A percentile compares a stretch with the other conserved stretches of the same genome.
phyloP scores from a whole-genome alignment of 768 basidiomycete genomes.

The Phylloporus sp. region DNA sequence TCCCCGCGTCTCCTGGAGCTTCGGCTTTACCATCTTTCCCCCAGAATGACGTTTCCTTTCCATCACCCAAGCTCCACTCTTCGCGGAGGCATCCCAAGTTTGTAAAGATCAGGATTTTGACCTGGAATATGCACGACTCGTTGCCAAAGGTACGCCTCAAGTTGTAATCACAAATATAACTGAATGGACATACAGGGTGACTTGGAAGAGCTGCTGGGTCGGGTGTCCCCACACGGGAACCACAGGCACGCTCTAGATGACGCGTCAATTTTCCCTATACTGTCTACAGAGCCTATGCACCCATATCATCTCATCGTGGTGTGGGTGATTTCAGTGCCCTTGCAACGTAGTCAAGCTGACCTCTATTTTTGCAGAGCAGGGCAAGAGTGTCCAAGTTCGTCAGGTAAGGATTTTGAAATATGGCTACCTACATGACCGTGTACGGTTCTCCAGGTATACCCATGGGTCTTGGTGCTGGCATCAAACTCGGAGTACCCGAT shows the following conservation, averaged over 20 bases:
- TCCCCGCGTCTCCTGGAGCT: slow-evolving; percentile 37
- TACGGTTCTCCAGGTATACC: slow-evolving; percentile 53
- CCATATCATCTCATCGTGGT: slow-evolving; percentile 77
- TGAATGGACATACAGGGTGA: slow-evolving; percentile 50
- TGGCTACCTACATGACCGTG: neutral
- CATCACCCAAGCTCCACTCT: slow-evolving; percentile 18
- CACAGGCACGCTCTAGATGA: slow-evolving; percentile 32
- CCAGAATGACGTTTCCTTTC: slow-evolving; percentile 20
- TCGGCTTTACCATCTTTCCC: slow-evolving; percentile 15
- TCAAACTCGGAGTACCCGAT: slow-evolving; percentile 60
- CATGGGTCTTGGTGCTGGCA: slow-evolving; percentile 71
- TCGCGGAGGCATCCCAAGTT: slow-evolving; percentile 34
- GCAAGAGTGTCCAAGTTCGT: slow-evolving; percentile 78
- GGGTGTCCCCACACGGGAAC: slow-evolving; percentile 38
- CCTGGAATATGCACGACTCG: slow-evolving; percentile 87
- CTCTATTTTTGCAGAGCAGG: slow-evolving; percentile 49
- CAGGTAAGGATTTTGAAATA: slow-evolving; percentile 39
- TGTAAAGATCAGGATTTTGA: slow-evolving; percentile 64
- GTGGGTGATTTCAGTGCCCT: slow-evolving; percentile 38
- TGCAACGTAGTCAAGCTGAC: slow-evolving; percentile 7
- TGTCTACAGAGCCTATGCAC: slow-evolving; percentile 50
- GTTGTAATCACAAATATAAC: neutral
- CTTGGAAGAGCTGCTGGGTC: slow-evolving; percentile 64
- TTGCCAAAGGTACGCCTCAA: slow-evolving; percentile 55
- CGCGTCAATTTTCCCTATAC: slow-evolving; percentile 36